Evolutionary conservation across 2,329 filamentous ascomycete species (phyloP), one percentile per base, ranked within the genome.

Genomic region (Diaporthe destruens): DNA sequence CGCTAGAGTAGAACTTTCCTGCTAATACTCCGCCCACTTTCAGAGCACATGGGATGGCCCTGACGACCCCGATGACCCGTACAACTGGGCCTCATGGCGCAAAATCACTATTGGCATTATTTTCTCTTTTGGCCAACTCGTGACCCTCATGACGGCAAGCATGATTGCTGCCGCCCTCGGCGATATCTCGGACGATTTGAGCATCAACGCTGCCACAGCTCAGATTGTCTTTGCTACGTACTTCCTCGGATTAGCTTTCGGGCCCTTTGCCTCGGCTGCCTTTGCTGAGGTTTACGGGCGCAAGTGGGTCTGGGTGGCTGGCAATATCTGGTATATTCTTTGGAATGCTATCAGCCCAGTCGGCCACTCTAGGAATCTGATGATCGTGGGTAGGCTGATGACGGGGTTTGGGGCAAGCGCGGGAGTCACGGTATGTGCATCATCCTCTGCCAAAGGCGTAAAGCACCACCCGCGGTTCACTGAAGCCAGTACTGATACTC

Each of bases 281-380:
- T 71, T 82, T 6, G 76, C 80, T 6, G 81, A 83, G 75, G 79
- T 80, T 71, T 79, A 79, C 61, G 81, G 81, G 1, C 78, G 81
- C 20, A 79, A 79, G 56, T 77, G 78, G 1, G 77, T 82, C 1
- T 83, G 81, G 81, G 51, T 83, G 2, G 68, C 72, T 1, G 75
- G 78, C 4, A 82, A 81, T 47, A 25, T 76, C 1, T 82, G 77
- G 77, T 83, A 80, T 71, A 78, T 83, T 32, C 29, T 82, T 4
- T 83, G 81, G 81, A 83, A 83, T 16, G 25, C 32, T 29, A 34
- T 70, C 32, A 49, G 25, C 16, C 68, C 53, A 80, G n/a, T 75
- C 82, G 29, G 82, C 77, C 9, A 86, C 89, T 56, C 80, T 87
- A 36, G 42, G n/a, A 20, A 20, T 8, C n/a, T 71, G 56, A 71